A percentile compares a stretch with the other conserved stretches of the same genome.
phyloP scores from a whole-genome alignment of 139 green algal genomes.

The Coelastrella sp. region DNA sequence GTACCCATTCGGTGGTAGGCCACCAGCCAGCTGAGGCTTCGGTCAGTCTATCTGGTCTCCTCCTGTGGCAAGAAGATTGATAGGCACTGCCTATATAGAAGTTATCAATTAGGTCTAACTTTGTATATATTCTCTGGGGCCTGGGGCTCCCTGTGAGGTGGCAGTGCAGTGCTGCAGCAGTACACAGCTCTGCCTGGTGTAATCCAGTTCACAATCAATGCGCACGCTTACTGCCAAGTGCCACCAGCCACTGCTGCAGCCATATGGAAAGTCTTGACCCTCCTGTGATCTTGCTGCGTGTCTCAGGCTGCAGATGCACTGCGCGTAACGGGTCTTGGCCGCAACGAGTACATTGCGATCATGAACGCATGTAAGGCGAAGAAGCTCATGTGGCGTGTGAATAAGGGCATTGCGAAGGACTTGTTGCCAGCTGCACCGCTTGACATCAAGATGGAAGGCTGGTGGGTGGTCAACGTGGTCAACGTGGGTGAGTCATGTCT shows the following conservation, averaged over 20 bases:
- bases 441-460: slow-evolving; percentile 71
- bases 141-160: too few relatives aligned
- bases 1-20: neutral
- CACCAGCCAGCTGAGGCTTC: too few relatives aligned
- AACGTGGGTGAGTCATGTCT: slow-evolving; percentile 86
- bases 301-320: slow-evolving; percentile 89
- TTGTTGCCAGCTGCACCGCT: slow-evolving; percentile 23
- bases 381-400: slow-evolving; percentile 89
- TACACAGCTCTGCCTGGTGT: too few relatives aligned
- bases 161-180: too few relatives aligned
- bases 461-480: slow-evolving; percentile 88
- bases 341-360: slow-evolving; percentile 96
- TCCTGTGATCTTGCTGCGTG: neutral
- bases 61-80: too few relatives aligned
- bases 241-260: too few relatives aligned
- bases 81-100: too few relatives aligned
- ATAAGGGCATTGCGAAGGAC: slow-evolving; percentile 79
- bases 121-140: too few relatives aligned
- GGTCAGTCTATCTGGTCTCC: too few relatives aligned
- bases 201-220: too few relatives aligned
- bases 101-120: too few relatives aligned
- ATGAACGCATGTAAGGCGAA: slow-evolving; percentile 92
- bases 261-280: neutral
- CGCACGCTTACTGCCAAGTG: too few relatives aligned
- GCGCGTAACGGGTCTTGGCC: slow-evolving; percentile 86